Conservation (phyloP, 768 basidiomycete species). For the Gyrodon lividus region DNA sequence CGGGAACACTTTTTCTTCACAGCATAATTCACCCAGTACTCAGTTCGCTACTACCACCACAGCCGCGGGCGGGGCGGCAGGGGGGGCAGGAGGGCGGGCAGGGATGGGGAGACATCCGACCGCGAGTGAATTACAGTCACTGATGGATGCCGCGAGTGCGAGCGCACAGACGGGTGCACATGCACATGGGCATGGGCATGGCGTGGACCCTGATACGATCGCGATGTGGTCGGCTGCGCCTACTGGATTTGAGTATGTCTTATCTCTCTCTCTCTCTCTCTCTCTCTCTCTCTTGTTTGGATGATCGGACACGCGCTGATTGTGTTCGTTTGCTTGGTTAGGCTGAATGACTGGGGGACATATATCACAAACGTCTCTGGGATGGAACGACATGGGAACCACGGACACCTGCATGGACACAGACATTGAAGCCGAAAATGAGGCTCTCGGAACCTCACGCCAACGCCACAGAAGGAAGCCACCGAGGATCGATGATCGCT, state of each 20-base stretch:
- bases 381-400: too few species aligned
- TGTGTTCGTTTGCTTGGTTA: slow-evolving; percentile 6
- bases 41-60: background rate
- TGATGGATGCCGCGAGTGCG: background rate
- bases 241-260: slow-evolving; percentile 56
- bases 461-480: too few species aligned
- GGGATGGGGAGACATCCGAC: background rate
- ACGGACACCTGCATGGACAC: background rate
- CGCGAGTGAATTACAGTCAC: too few species aligned
- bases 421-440: too few species aligned
- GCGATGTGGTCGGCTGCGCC: slow-evolving; percentile 65
- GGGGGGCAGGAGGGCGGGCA: background rate
- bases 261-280: background rate
- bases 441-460: too few species aligned
- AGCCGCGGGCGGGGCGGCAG: background rate
- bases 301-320: background rate
- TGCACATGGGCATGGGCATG: background rate
- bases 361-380: slow-evolving; percentile 36
- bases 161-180: background rate
- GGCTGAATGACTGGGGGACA: slow-evolving; percentile 40
- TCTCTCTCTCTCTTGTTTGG: background rate
- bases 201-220: slow-evolving; percentile 47
- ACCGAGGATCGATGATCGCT: too few species aligned
- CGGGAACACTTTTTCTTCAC: slow-evolving; percentile 1
- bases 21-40: background rate